phyloP scores from a whole-genome alignment of 1,284 basidiomycete species.

The Inonotus hispidus region DNA sequence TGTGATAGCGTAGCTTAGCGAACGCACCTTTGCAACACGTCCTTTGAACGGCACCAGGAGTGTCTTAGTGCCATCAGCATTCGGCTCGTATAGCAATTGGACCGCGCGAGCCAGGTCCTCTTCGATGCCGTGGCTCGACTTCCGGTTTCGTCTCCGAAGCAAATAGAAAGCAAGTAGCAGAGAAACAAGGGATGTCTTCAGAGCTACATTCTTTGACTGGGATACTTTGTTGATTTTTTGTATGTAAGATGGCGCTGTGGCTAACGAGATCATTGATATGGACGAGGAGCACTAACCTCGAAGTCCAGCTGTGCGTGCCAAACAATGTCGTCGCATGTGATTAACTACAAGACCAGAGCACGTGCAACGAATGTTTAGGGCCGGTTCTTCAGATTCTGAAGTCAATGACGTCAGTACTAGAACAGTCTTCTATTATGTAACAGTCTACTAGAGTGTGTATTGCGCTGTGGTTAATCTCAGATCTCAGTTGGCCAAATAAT shows the following conservation, averaged over 20 bases:
- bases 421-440: too few species aligned
- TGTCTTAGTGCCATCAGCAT: slow-evolving; percentile 53
- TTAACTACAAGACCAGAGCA: too few species aligned
- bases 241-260: background rate
- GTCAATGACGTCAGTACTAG: too few species aligned
- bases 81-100: slow-evolving; percentile 52
- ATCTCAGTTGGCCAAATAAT: too few species aligned
- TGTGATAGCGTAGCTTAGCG: background rate
- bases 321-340: too few species aligned
- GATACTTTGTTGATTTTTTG: background rate
- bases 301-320: too few species aligned
- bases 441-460: too few species aligned
- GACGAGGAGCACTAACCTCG: too few species aligned
- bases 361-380: too few species aligned
- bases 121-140: slow-evolving; percentile 14
- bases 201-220: background rate
- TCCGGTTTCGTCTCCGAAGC: slow-evolving; percentile 13
- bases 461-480: too few species aligned
- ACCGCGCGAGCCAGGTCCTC: slow-evolving; percentile 42
- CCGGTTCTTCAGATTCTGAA: too few species aligned
- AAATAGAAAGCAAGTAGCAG: slow-evolving; percentile 14
- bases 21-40: slow-evolving; percentile 51
- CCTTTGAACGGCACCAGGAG: slow-evolving; percentile 65
- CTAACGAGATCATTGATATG: background rate
- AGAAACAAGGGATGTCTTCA: slow-evolving; percentile 13